Evolutionary conservation across 2,329 filamentous ascomycete species (phyloP), one percentile per base, ranked within the genome.

Genomic region (Dothideomycetes sp.): DNA sequence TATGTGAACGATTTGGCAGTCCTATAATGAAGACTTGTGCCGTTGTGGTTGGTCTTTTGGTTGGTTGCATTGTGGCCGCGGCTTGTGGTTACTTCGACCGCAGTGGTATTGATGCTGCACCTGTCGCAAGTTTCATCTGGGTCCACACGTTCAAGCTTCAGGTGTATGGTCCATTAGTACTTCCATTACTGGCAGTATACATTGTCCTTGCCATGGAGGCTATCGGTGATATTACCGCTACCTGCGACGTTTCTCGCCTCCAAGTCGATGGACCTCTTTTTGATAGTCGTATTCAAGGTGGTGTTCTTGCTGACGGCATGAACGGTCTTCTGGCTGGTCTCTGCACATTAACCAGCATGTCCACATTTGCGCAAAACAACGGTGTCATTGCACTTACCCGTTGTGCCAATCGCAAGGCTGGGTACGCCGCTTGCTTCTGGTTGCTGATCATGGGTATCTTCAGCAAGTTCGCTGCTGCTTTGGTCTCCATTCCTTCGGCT

Each of bases 21-120:
- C 84, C 85, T 0, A 82, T 91, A 49, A 88, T 91, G 82, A 88
- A 88, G 57, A 84, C 78, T 2, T 82, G 77, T 6, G 78, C 80
- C 11, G 83, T 89, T 22, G 76, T 88, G 29, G 69, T 86, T 42
- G 84, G 84, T 11, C 69, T 87, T 5, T 69, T 85, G 0, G 68
- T 79, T 1, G 83, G 45, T 32, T 88, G 84, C 61, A 81, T 87
- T 52, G 82, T 91, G 46, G 83, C 82, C 9, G 84, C 72, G 0
- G 84, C 83, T 1, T 79, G 73, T 37, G 84, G 83, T 5, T 91
- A 89, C 61, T 89, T 88, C 54, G 80, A 83, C 54, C 66, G 68
- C n/a, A 69, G 68, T 5, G 70, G 76, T 19, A 87, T 93, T 55
- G 74, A 82, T 50, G 63, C 71, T 9, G 82, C 84, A 0, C 83